Percentiles rank a stretch among this genome's conserved stretches.
Evolutionary conservation across 176 grass and related monocot species (phyloP).

Genomic region (Rhynchospora tenuis): DNA sequence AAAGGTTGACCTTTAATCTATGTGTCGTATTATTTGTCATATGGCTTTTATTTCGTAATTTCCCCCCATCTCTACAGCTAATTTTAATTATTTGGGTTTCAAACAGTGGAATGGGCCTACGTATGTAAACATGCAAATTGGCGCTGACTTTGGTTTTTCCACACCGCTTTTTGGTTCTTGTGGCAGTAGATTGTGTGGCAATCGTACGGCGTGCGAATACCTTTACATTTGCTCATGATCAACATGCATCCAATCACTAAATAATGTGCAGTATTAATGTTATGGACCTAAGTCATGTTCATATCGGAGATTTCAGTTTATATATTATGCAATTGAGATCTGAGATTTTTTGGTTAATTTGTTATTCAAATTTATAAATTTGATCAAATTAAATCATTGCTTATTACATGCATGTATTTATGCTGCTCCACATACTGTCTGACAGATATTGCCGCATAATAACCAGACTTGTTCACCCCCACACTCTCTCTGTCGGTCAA

Average conservation of each 20-base stretch:
- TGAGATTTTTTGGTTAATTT: background rate
- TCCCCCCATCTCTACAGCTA: background rate
- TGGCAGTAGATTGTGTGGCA: constrained; percentile 15
- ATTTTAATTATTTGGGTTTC: background rate
- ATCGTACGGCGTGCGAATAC: background rate
- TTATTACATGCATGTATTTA: background rate
- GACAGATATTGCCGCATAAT: constrained; percentile 6
- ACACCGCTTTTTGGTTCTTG: background rate
- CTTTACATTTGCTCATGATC: no score
- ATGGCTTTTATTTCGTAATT: background rate
- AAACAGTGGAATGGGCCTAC: background rate
- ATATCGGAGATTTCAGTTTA: no score
- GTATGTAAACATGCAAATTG: constrained; percentile 8
- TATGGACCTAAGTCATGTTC: no score
- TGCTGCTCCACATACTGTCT: background rate
- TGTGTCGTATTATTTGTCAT: constrained; percentile 16
- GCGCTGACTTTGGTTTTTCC: constrained; percentile 24
- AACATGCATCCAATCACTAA: no score
- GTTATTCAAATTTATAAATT: background rate
- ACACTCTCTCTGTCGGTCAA: constrained; percentile 44
- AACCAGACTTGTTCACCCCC: background rate
- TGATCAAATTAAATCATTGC: background rate
- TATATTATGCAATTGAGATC: background rate
- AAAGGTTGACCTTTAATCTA: constrained; percentile 7
- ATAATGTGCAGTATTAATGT: no score